These are phyloP conservation scores for Pyrenophora teres DNA, from an alignment of 2,329 filamentous ascomycete genomes.

Conservation along the genomic window DNA sequence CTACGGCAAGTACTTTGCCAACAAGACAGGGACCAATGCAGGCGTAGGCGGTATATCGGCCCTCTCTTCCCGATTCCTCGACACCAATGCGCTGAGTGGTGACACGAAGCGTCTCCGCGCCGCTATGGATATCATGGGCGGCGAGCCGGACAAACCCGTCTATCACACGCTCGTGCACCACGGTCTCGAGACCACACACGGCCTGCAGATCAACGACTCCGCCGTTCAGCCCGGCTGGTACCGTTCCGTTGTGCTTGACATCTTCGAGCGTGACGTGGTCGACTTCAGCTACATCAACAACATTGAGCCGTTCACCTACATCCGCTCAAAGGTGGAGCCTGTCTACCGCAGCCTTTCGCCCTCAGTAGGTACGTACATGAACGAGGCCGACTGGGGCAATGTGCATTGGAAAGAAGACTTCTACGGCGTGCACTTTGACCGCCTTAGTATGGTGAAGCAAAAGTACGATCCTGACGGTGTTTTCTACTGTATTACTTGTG, in stretches of 20 bases:
- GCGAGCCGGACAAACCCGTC: not conserved
- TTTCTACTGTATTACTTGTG: not conserved
- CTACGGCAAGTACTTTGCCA: constrained; percentile 5
- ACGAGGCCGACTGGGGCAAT: constrained; percentile 2
- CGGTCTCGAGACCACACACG: constrained; percentile 3
- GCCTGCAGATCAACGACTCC: constrained; percentile 3
- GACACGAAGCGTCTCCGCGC: too few relatives aligned
- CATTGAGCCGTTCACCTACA: too few relatives aligned
- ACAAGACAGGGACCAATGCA: constrained; percentile 4
- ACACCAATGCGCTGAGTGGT: too few relatives aligned
- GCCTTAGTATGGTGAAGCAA: not conserved
- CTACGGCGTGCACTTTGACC: not conserved
- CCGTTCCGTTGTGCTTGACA: not conserved
- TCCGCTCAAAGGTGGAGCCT: too few relatives aligned
- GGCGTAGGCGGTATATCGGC: not conserved
- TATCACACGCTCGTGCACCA: constrained; percentile 5
- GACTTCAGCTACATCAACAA: too few relatives aligned
- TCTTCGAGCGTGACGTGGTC: too few relatives aligned
- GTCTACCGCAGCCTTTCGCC: too few relatives aligned
- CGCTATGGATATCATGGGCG: too few relatives aligned
- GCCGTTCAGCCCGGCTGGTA: constrained; percentile 3
- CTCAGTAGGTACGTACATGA: constrained; percentile 1
- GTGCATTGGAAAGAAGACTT: not conserved
- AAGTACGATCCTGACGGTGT: not conserved
- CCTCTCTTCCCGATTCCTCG: too few relatives aligned